These are phyloP conservation scores for Blastosporella zonata DNA, from an alignment of 1,284 basidiomycete species.

Conservation along the genomic window DNA sequence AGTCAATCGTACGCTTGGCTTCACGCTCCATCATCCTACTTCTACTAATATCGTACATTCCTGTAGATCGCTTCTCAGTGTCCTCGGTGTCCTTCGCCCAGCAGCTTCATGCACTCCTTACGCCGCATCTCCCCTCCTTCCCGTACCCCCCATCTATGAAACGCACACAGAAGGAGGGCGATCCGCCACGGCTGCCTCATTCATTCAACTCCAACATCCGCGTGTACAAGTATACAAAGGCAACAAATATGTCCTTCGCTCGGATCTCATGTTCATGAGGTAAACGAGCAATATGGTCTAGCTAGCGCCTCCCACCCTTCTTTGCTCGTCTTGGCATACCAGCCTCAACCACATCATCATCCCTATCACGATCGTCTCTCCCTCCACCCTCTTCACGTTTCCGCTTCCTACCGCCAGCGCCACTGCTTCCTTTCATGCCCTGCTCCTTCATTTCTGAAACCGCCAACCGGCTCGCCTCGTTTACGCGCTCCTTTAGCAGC, in stretches of 20 bases:
- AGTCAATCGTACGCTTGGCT: slow-evolving; percentile 54
- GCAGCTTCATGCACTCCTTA: slow-evolving; percentile 47
- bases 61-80: slow-evolving; percentile 60
- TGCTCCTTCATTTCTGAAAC: slow-evolving; percentile 77
- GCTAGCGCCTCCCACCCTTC: slow-evolving; percentile 34
- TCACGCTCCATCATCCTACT: neutral
- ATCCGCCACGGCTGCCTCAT: slow-evolving; percentile 41
- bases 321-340: slow-evolving; percentile 66
- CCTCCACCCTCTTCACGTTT: slow-evolving; percentile 43
- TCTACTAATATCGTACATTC: neutral
- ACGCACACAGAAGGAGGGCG: slow-evolving; percentile 22
- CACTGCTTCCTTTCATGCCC: slow-evolving; percentile 23
- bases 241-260: slow-evolving; percentile 74
- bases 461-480: slow-evolving; percentile 85
- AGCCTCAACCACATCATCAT: slow-evolving; percentile 84
- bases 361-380: slow-evolving; percentile 75
- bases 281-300: slow-evolving; percentile 25
- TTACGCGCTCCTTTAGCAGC: slow-evolving; percentile 85
- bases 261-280: slow-evolving; percentile 70
- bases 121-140: slow-evolving; percentile 60
- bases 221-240: slow-evolving; percentile 71
- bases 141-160: slow-evolving; percentile 47
- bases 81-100: slow-evolving; percentile 61
- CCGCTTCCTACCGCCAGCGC: slow-evolving; percentile 49
- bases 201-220: slow-evolving; percentile 70